Conservation (phyloP, 31 red algal species). For the Odonthalia washingtoniensis region DNA sequence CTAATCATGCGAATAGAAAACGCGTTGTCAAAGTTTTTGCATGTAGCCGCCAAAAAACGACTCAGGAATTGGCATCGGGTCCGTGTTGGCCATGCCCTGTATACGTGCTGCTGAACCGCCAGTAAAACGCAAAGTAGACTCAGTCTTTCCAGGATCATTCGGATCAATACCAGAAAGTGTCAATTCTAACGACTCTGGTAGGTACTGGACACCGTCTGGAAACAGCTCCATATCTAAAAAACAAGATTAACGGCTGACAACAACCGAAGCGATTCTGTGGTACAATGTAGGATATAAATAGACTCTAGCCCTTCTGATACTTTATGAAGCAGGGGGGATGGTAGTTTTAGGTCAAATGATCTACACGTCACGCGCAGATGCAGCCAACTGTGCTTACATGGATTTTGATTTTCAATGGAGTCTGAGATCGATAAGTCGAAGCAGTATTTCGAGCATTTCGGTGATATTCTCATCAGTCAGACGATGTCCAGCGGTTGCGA, state of each 20-base stretch:
- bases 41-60: conserved; percentile 82
- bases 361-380: no score
- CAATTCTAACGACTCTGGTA: conserved; percentile 66
- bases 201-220: conserved; percentile 59
- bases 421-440: no score
- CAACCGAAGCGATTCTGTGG: conserved; percentile 72
- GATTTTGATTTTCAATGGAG: no score
- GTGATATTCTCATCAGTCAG: no score
- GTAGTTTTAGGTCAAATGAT: no score
- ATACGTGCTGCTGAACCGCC: conserved; percentile 72
- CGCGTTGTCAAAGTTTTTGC: conserved; percentile 70
- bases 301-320: no score
- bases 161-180: conserved; percentile 92
- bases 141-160: conserved; percentile 92
- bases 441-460: no score
- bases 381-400: no score
- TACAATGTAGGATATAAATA: no score
- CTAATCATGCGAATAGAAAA: conserved; percentile 75
- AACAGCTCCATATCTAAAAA: conserved; percentile 79
- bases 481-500: conserved; percentile 71
- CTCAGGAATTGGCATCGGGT: conserved; percentile 48
- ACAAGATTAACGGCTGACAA: conserved; percentile 77
- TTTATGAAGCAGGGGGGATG: no score
- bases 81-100: conserved; percentile 70
- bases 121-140: conserved; percentile 80